These are phyloP conservation scores for Fraxinus sp. DNA, from an alignment of 305 asterid species.

Conservation along the genomic window DNA sequence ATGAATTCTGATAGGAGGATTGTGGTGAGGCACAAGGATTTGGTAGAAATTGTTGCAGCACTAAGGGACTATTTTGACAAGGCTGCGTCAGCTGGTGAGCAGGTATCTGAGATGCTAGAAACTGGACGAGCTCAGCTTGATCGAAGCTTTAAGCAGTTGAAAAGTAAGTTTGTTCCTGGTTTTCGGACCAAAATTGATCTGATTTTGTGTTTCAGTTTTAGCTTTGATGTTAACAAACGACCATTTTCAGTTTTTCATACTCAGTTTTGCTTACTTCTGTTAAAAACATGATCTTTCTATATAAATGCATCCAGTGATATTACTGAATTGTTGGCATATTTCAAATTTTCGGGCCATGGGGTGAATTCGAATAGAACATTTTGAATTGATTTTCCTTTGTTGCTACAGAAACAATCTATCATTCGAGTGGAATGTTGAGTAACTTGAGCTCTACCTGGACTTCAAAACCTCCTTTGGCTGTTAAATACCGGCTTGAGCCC, in stretches of 20 bases:
- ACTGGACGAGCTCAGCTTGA: constrained; percentile 85
- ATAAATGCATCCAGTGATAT: background rate
- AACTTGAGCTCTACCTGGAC: constrained; percentile 90
- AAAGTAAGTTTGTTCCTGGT: constrained; percentile 49
- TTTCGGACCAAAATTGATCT: constrained; percentile 11
- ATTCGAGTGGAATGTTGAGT: constrained; percentile 90
- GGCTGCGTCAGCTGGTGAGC: constrained; percentile 87
- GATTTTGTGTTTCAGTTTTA: background rate
- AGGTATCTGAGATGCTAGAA: constrained; percentile 91
- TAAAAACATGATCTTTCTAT: background rate
- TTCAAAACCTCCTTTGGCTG: constrained; percentile 85
- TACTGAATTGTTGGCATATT: background rate
- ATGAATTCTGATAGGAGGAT: constrained; percentile 56
- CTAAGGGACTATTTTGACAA: constrained; percentile 76
- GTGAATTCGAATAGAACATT: background rate
- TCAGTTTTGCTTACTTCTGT: background rate
- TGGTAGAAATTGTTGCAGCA: constrained; percentile 86
- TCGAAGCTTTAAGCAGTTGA: constrained; percentile 75
- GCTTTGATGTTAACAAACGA: background rate
- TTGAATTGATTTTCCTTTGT: constrained; percentile 13
- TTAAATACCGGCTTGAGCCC: constrained; percentile 71
- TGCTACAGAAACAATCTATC: constrained; percentile 78
- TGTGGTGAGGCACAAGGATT: constrained; percentile 81
- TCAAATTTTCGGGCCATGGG: background rate
- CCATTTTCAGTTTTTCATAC: background rate